Base-by-base conservation (phyloP, 257 asterid genomes). In the Asclepias syriaca region DNA sequence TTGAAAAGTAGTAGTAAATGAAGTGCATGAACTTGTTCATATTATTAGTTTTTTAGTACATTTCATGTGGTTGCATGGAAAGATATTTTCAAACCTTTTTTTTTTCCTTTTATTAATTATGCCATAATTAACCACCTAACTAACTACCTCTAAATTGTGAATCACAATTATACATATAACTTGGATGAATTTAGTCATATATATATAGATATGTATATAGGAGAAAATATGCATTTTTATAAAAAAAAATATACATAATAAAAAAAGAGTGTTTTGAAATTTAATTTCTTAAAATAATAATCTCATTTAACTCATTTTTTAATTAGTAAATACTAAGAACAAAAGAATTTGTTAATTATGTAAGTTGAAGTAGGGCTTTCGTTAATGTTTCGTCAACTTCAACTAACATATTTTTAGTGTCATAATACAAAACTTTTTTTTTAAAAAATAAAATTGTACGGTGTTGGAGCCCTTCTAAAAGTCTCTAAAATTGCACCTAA, bases 401-500 rank as follows among this genome's bases (percentile, higher is more conserved):
- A 74, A 80, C 86, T 80, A 73, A 18, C 58, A 73, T 46, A 43
- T 64, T 72, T 21, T 21, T 71, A 73, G 81, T 80, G 82, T 76
- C 63, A 68, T 45, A 73, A 54, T 77, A 24, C 27, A 24, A 75
- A 74, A 59, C 51, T 66, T 58, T 59, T 65, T 39, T 68, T 21
- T 7, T n/a, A n/a, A n/a, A 32, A 32, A 32, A 34, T 1, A 34
- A 29, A 29, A 16, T 50, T 50, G 55, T 34, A 43, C 70, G 43
- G 51, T 69, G 43, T 70, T 73, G 34, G 46, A 57, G 51, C 43
- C 3, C 34, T 29, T 67, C 80, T 77, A 46, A 77, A 81, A 77
- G 37, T 68, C 86, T 75, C 82, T 61, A 15, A 32, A 61, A 63
- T 70, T 50, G 24, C 74, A 81, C 87, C 87, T 73, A 85, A 67